Evolutionary conservation across 495 filamentous ascomycete genomes (phyloP), one percentile per base, ranked within the genome.

Genomic region (Penicillium cataractarum): DNA sequence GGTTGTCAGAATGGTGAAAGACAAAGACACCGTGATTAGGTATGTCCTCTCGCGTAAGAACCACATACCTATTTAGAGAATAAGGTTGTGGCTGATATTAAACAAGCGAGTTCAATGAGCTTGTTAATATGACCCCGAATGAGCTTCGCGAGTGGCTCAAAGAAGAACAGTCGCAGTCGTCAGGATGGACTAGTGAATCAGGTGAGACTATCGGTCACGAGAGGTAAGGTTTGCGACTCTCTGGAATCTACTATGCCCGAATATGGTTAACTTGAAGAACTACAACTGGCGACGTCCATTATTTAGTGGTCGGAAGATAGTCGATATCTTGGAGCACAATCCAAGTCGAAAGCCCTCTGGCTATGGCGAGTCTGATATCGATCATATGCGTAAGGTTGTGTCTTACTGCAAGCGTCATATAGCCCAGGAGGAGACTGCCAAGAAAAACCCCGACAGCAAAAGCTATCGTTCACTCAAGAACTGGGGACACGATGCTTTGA

Each of bases 191-290:
- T 7, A 86, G 85, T 48, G 84, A 87, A 61, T 73, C 72, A 3
- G 84, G 81, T 10, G 88, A 91, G 78, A 89, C 83, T 1, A 74
- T 87, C 61, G 88, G 86, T 12, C 87, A 90, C 64, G 86, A 87
- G 62, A 86, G 83, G 85, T 86, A 62, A 32, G n/a, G 53, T 57
- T 27, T 32, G 39, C 17, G 12, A 21, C 15, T 2, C 8, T 17
- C 7, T 1, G 17, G 26, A 33, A 15, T 55, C 17, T 10, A 33
- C 39, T 4, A 39, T 9, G 7, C 21, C 24, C 52, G 15, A 15
- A 21, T 6, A 51, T n/a, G n/a, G n/a, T 51, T 26, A 17, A 19
- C 9, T 26, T 46, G 19, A 46, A 24, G 22, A 24, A 33, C 15
- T 13, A 32, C 5, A 21, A 49, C 55, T 59, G 42, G 54, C 46